These are phyloP conservation scores for Fusarium goolgardi DNA, from an alignment of 2,329 filamentous ascomycete genomes.

Conservation along the genomic window DNA sequence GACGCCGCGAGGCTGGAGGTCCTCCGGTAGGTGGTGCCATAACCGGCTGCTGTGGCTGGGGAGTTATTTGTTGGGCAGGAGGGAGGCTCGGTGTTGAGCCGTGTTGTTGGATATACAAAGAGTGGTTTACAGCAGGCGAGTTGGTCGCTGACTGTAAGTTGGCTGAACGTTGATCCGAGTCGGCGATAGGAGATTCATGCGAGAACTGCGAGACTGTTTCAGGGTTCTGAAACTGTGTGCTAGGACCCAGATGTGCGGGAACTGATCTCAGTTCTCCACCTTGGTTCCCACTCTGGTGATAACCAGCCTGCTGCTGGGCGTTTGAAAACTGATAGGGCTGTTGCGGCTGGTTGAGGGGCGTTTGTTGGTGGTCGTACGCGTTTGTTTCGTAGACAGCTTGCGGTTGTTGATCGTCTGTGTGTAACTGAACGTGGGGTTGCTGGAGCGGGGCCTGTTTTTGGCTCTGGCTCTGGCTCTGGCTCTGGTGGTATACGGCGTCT, in stretches of 20 bases:
- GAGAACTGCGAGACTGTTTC: slow-evolving; percentile 73
- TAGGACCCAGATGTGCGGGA: slow-evolving; percentile 52
- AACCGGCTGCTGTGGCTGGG: slow-evolving; percentile 49
- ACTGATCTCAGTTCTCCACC: slow-evolving; percentile 52
- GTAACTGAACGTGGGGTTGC: slow-evolving; percentile 40
- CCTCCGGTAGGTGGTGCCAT: slow-evolving; percentile 63
- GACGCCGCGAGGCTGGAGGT: slow-evolving; percentile 58
- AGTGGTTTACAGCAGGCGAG: slow-evolving; percentile 57
- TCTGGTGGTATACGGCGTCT: slow-evolving; percentile 54
- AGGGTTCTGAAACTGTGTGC: slow-evolving; percentile 57
- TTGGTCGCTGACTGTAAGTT: slow-evolving; percentile 58
- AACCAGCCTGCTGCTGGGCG: slow-evolving; percentile 51
- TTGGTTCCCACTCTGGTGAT: slow-evolving; percentile 48
- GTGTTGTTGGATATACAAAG: slow-evolving; percentile 53
- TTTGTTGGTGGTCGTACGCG: slow-evolving; percentile 54
- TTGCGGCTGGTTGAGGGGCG: slow-evolving; percentile 39
- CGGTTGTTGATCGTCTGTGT: slow-evolving; percentile 49
- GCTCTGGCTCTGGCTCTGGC: background rate
- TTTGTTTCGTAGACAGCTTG: slow-evolving; percentile 51
- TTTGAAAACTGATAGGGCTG: slow-evolving; percentile 45
- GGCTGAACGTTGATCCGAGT: slow-evolving; percentile 58
- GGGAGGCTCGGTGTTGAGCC: slow-evolving; percentile 47
- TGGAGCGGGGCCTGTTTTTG: slow-evolving; percentile 53
- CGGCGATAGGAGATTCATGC: slow-evolving; percentile 67
- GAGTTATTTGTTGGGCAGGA: slow-evolving; percentile 46